A percentile compares a stretch with the other conserved stretches of the same genome.
Evolutionary conservation across 2,329 filamentous ascomycete species (phyloP).

Genomic region (Ceratocystis destructans): DNA sequence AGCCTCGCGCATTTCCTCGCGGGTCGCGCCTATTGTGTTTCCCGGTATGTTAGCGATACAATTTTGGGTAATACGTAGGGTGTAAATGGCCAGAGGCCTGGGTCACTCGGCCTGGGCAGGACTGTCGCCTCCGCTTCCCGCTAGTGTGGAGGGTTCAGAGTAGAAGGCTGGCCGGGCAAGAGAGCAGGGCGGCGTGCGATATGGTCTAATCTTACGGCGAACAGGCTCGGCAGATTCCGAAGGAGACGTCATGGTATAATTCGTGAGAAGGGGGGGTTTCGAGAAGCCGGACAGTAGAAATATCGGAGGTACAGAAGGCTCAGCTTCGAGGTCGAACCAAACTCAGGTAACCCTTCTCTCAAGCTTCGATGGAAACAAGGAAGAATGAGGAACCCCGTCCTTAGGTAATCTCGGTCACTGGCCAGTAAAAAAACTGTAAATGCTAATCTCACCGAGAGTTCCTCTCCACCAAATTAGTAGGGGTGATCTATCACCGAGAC

Average conservation of each 20-base stretch:
- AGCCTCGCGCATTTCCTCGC: conserved; percentile 88
- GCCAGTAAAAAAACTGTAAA: neutral
- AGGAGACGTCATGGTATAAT: conserved; percentile 1
- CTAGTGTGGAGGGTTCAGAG: neutral
- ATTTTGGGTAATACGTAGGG: neutral
- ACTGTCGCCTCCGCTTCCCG: neutral
- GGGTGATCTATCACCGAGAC: neutral
- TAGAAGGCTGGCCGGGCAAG: neutral
- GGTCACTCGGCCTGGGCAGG: neutral
- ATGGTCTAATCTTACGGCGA: conserved; percentile 7
- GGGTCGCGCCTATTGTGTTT: conserved; percentile 49
- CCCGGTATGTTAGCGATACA: neutral
- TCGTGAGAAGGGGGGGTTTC: neutral
- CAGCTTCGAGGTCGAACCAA: too few relatives aligned
- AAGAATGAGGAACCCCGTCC: neutral
- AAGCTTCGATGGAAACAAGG: too few relatives aligned
- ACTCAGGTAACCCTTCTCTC: too few relatives aligned
- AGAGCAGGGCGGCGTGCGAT: neutral
- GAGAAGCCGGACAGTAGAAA: neutral
- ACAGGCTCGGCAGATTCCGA: conserved; percentile 7
- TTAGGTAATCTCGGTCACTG: conserved; percentile 10
- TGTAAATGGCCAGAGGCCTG: neutral
- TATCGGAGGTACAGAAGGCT: too few relatives aligned
- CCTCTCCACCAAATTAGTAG: neutral
- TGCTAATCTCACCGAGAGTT: conserved; percentile 5